Base-by-base conservation (phyloP, 306 rosid genomes). In the Boehmeria nivea region DNA sequence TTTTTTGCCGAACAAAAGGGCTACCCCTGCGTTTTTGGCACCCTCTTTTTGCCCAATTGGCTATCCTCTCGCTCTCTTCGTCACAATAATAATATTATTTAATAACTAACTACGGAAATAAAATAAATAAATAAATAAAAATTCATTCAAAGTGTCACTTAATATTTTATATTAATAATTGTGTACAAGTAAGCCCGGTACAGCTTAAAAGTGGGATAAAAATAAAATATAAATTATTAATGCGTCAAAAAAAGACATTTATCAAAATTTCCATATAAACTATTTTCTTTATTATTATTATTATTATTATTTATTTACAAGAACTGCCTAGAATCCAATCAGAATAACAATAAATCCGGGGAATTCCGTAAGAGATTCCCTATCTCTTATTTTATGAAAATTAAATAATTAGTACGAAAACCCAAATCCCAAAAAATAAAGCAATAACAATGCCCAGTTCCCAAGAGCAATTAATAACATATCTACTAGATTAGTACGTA, bases 1-100 rank as follows among this genome's bases (percentile, higher is more conserved):
- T 71, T 78, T 78, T 14, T 33, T 64, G 96, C 84, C 89, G 72
- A 42, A 40, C 53, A 65, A 69, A 68, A 58, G 65, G 93, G 88
- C 75, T 49, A 22, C 17, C 72, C 80, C 62, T 70, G 74, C 74
- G 78, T 82, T 91, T 90, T 78, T 61, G 75, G 83, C 87, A 84
- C 83, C 59, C 43, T 43, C 59, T 6, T 19, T 45, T 4, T 10
- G 16, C 5, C 5, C 11, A 33, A 33, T 33, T 33, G 38, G 38
- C 11, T 34, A 3, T n/a, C n/a, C 36, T 50, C 52, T 45, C 15
- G 19, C 17, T 21, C 38, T 8, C 51, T 54, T 38, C 14, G 8
- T 47, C 68, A 14, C 12, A n/a, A n/a, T n/a, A n/a, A n/a, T n/a
- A n/a, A n/a, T n/a, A n/a, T n/a, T n/a, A n/a, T n/a, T n/a, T n/a